These are phyloP conservation scores for Voacanga thouarsii DNA, from an alignment of 257 asterid species.

Conservation along the genomic window DNA sequence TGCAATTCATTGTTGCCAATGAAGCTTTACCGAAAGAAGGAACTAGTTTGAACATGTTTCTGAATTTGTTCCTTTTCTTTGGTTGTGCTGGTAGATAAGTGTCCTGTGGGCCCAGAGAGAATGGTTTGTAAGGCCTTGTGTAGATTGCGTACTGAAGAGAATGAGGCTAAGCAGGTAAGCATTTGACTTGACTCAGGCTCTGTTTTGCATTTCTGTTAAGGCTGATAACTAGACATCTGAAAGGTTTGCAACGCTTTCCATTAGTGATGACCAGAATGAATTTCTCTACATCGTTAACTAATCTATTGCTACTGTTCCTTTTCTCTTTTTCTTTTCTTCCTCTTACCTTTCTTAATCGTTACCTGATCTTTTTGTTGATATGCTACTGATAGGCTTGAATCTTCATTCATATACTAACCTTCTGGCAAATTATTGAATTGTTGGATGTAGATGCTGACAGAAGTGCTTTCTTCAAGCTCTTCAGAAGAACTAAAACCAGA, in stretches of 20 bases:
- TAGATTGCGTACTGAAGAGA: slow-evolving; percentile 63
- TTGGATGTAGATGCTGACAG: slow-evolving; percentile 56
- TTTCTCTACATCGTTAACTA: background rate
- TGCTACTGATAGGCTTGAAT: background rate
- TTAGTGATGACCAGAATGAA: background rate
- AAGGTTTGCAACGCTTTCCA: background rate
- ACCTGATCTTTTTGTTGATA: background rate
- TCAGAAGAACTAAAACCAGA: slow-evolving; percentile 51
- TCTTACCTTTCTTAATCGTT: background rate
- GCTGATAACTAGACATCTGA: slow-evolving; percentile 6
- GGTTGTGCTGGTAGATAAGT: slow-evolving; percentile 47
- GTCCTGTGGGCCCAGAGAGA: slow-evolving; percentile 61
- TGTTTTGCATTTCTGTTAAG: slow-evolving; percentile 5
- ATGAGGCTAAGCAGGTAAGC: slow-evolving; percentile 79
- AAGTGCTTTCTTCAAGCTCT: slow-evolving; percentile 66
- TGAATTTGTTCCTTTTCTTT: slow-evolving; percentile 21
- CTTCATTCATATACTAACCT: slow-evolving; percentile 7
- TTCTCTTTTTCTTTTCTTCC: slow-evolving; percentile 9
- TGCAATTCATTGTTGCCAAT: slow-evolving; percentile 13
- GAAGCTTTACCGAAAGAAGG: slow-evolving; percentile 8
- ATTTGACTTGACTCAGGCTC: slow-evolving; percentile 10
- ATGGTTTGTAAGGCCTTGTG: slow-evolving; percentile 75
- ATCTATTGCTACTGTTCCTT: slow-evolving; percentile 1
- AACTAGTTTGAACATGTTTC: slow-evolving; percentile 13
- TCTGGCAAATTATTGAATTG: slow-evolving; percentile 10